Percentiles rank a stretch among this genome's conserved stretches.
Evolutionary conservation across 306 rosid species (phyloP).

Genomic region (Cucurbita maxima): DNA sequence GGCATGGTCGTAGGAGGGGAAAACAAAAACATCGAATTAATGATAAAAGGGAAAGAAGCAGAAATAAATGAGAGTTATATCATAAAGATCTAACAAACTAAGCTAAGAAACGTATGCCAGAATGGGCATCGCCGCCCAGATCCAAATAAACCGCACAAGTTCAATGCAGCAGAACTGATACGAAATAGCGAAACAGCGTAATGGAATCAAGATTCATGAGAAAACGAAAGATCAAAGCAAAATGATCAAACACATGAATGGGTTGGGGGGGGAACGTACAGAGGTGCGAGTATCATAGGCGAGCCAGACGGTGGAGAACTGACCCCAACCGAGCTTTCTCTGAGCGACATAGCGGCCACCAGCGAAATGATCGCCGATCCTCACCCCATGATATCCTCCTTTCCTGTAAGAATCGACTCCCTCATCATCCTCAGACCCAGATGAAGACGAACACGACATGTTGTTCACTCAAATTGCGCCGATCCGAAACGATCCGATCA

Average conservation of each 20-base stretch:
- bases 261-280: slow-evolving; percentile 23
- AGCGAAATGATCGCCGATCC: slow-evolving; percentile 77
- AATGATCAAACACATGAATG: not conserved
- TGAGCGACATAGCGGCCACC: slow-evolving; percentile 84
- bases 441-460: slow-evolving; percentile 88
- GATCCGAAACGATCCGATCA: not conserved
- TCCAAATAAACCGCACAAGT: not conserved
- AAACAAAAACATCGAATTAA: not conserved
- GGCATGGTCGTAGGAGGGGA: not conserved
- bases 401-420: slow-evolving; percentile 82
- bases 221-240: not conserved
- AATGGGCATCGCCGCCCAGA: not conserved
- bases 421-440: slow-evolving; percentile 89
- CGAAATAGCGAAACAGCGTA: not conserved
- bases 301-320: slow-evolving; percentile 97
- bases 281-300: slow-evolving; percentile 62
- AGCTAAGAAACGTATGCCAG: not conserved
- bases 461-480: not conserved
- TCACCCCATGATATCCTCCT: slow-evolving; percentile 93
- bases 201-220: not conserved
- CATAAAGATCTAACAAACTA: not conserved
- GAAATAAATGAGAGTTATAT: not conserved
- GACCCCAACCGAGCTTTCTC: slow-evolving; percentile 95
- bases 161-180: not conserved
- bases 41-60: not conserved